A percentile compares a stretch with the other conserved stretches of the same genome.
Conservation (phyloP, 345 rosid species). For the Aquilaria malaccensis region DNA sequence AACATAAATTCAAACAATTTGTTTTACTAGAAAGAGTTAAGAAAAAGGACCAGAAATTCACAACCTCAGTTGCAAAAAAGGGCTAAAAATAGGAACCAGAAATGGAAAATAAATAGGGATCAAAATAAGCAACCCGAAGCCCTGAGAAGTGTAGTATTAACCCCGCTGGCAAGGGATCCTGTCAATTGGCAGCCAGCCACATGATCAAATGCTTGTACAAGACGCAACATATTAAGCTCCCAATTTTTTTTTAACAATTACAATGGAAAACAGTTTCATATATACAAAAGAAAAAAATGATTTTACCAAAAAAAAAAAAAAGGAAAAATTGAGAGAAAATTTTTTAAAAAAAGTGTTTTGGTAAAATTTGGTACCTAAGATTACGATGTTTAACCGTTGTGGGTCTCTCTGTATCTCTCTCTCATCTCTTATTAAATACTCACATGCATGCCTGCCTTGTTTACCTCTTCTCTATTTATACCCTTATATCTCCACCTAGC, state of each 20-base stretch:
- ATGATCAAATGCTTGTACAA: slow-evolving; percentile 21
- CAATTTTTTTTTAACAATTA: slow-evolving; percentile 11
- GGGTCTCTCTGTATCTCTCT: slow-evolving; percentile 25
- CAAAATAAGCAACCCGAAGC: slow-evolving; percentile 29
- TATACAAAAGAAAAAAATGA: slow-evolving; percentile 1
- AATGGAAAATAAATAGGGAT: slow-evolving; percentile 18
- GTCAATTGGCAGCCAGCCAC: slow-evolving; percentile 24
- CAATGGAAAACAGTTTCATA: slow-evolving; percentile 14
- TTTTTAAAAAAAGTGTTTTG: slow-evolving; percentile 22
- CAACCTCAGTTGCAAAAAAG: slow-evolving; percentile 6
- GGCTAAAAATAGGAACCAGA: slow-evolving; percentile 11
- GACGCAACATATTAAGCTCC: slow-evolving; percentile 29
- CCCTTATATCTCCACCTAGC: slow-evolving; percentile 13
- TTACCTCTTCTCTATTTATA: slow-evolving; percentile 13
- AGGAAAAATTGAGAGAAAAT: slow-evolving; percentile 6
- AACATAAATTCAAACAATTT: no score
- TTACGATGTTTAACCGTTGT: slow-evolving; percentile 54
- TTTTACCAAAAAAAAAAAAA: not conserved
- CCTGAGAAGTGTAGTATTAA: slow-evolving; percentile 4
- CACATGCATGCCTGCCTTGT: slow-evolving; percentile 1
- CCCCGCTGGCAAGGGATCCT: slow-evolving; percentile 14
- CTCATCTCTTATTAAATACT: slow-evolving; percentile 18
- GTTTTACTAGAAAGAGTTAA: not conserved
- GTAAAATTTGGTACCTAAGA: slow-evolving; percentile 36
- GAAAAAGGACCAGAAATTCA: slow-evolving; percentile 15